Base-by-base conservation (phyloP, 1,139 yeast species). In the Suhomyces wounanorum region DNA sequence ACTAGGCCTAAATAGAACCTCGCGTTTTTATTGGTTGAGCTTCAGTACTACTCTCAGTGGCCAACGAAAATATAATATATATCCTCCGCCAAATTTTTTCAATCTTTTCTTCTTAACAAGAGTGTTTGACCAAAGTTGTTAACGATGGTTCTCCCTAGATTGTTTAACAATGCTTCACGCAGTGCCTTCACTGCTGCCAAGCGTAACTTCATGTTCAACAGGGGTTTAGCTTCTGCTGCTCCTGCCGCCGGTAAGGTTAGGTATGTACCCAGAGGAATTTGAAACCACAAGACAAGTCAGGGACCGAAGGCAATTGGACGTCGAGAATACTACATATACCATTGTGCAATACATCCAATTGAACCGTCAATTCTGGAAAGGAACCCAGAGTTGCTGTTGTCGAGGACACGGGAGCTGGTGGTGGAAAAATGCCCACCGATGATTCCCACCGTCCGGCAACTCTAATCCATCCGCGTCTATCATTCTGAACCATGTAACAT, bases 141-240 rank as follows among this genome's bases (percentile, higher is more conserved):
- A 60, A 62, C 67, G 66, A 84, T 84, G 89, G 88, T 83, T 78
- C 80, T 86, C 77, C 94, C 96, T 77, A 90, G 96, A 85, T 85
- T 90, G 79, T 85, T 88, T 79, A 87, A 91, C 81, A 82, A 90
- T 75, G 79, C 90, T 69, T 84, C 96, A 68, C 91, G 92, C 81
- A 82, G 88, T 75, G 96, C 96, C 70, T 83, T 87, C 78, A 84
- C 85, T 77, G 94, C 94, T 68, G 95, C 94, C 68, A 87, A 85
- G 83, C 89, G 91, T 73, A 85, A 85, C 79, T 70, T 81, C 70
- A 77, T 83, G 75, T 83, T 85, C 75, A 75, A 78, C 77, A 89
- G 96, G 80, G 84, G 89, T 72, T 78, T 88, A 78, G 97, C 97
- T 66, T 81, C 96, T 67, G 90, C 92, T 72, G 88, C 92, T 62